Evolutionary conservation across 2,329 filamentous ascomycete genomes (phyloP), one percentile per base, ranked within the genome.

Genomic region (Teratosphaeria zuluensis): DNA sequence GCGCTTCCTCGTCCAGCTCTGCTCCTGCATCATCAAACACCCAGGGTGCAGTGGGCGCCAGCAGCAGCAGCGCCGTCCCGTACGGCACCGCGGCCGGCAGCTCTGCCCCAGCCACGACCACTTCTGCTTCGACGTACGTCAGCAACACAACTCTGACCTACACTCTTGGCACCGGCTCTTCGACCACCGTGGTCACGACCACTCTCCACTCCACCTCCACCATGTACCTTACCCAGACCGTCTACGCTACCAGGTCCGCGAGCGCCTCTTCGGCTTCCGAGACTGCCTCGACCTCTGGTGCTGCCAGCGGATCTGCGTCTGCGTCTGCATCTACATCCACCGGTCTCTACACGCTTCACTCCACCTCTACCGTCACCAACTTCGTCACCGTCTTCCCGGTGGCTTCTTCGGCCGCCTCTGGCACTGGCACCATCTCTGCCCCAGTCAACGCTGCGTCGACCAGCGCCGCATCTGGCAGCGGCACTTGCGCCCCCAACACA

Each of bases 131-230:
- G 35, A 69, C 67, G 53, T 53, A 64, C 52, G 65, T 68, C 62
- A 65, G 57, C 59, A 64, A 69, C 62, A 64, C 64, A 55, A 72
- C 70, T 51, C 57, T 70, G 53, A 71, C 70, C 61, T 73, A 72
- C 68, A 72, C 69, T 63, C 66, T 68, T 24, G 69, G 69, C 58
- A 56, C 62, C 56, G 70, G 70, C 54, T 63, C 69, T n/a, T 70
- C 70, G 46, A 65, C 66, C 58, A 69, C 65, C 42, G 65, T 70
- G 52, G 62, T 70, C 54, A 73, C 70, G 55, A 72, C 70, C 58
- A 72, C 71, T 21, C 52, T 73, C 55, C 63, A 71, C 59, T 65
- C 63, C 35, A 74, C 72, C 59, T 69, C 67, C 16, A 73, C 70
- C 51, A 28, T 60, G 51, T 70, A 70, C 61, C 53, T 69, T 32